Base-by-base conservation (phyloP, 23 red algal genomes). In the Cyanidioschyzon merolae region DNA sequence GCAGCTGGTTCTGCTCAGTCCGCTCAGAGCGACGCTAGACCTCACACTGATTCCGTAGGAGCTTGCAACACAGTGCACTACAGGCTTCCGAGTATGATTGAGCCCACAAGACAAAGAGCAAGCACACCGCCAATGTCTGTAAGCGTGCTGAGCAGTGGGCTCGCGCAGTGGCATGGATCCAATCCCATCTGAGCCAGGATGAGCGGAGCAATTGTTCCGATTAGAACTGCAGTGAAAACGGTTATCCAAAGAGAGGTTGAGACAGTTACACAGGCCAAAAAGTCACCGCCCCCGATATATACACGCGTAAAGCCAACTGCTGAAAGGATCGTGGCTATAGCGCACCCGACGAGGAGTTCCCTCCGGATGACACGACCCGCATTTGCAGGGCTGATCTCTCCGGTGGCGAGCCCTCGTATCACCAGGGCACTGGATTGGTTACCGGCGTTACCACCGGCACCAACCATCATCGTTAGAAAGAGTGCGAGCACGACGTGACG, bases 381-480 rank as follows among this genome's bases (percentile, higher is more conserved):
- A 58, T 82, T 87, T 0, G 25, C 0, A 3, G 51, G 37, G 58
- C 37, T 0, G 39, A 87, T 82, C 67, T 87, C 84, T 51, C 84
- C 84, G 2, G 77, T 82, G 2, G 84, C 84, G 18, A 81, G 68
- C 40, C 78, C 78, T 15, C 78, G 78, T 27, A 81, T 81, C 37
- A 81, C 51, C 50, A 87, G 51, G 18, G 84, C 84, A 0, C 68
- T 57, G 38, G 57, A 74, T 36, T 87, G 84, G 36, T 82, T 82
- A 18, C 84, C 84, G 40, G 84, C 77, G 34, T 87, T 87, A 2
- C 84, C 84, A 31, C 84, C 84, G 1, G 84, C 67, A 24, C 84
- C 84, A 0, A 58, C 57, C 41, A 81, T 37, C 57, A 75, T 87
- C 16, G 84, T 87, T 32, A 87, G 79, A 41, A 87, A 87, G 3